Conservation (phyloP, 176 grass and related monocot species). For the Oryza meyeriana region DNA sequence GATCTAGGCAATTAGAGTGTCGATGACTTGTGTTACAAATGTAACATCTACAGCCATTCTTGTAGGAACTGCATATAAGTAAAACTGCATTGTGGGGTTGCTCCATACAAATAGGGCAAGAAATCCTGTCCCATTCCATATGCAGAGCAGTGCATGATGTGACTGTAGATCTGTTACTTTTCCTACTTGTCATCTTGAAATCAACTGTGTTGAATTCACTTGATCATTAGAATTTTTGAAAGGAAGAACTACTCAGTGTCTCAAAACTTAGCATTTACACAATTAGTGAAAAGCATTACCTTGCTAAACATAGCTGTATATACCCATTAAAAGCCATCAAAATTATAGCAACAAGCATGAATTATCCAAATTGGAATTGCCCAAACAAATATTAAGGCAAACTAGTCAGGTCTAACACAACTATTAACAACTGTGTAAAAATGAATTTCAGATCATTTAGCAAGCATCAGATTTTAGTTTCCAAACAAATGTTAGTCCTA, state of each 20-base stretch:
- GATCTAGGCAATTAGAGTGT: slow-evolving; percentile 97
- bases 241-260: slow-evolving; percentile 12
- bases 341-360: slow-evolving; percentile 2
- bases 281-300: slow-evolving; percentile 2
- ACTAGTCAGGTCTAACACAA: neutral
- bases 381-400: neutral
- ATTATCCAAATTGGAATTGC: neutral
- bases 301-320: slow-evolving; percentile 15
- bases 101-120: slow-evolving; percentile 99
- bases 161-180: slow-evolving; percentile 55
- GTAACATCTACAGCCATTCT: slow-evolving; percentile 92
- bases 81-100: slow-evolving; percentile 97
- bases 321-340: neutral
- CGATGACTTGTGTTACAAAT: slow-evolving; percentile 97
- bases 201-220: slow-evolving; percentile 63
- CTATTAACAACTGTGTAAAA: neutral
- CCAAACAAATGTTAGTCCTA: slow-evolving; percentile 2
- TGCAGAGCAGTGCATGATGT: slow-evolving; percentile 60
- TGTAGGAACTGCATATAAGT: slow-evolving; percentile 81
- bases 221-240: slow-evolving; percentile 52
- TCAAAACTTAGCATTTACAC: slow-evolving; percentile 30
- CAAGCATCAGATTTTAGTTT: neutral
- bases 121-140: slow-evolving; percentile 94
- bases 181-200: slow-evolving; percentile 81
- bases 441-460: neutral